Conservation (phyloP, 352 stramenopile genomes). For the Pythium pyrilobum region DNA sequence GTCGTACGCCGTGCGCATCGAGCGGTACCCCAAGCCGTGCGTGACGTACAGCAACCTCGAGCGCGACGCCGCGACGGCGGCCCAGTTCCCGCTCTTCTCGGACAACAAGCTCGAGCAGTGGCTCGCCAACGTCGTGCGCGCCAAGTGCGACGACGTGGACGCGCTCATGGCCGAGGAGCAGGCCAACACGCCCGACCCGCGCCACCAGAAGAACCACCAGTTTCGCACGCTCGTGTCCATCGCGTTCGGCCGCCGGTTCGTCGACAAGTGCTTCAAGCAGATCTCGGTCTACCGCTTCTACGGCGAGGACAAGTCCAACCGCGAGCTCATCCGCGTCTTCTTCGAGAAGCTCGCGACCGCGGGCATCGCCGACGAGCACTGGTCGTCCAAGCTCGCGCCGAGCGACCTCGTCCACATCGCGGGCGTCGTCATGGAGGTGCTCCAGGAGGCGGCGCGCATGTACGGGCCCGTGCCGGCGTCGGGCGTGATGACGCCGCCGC, state of each 20-base stretch:
- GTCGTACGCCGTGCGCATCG: conserved; percentile 70
- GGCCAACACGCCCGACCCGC: conserved; percentile 35
- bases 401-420: conserved; percentile 52
- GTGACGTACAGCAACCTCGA: conserved; percentile 65
- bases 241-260: conserved; percentile 56
- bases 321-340: conserved; percentile 64
- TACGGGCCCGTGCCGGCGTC: conserved; percentile 38
- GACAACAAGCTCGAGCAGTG: conserved; percentile 76
- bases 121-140: conserved; percentile 51
- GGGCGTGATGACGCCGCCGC: conserved; percentile 26
- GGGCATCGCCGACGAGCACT: conserved; percentile 57
- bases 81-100: conserved; percentile 48
- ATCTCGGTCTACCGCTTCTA: conserved; percentile 61
- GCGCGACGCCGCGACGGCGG: conserved; percentile 19
- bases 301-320: conserved; percentile 69
- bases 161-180: conserved; percentile 50
- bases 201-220: conserved; percentile 65
- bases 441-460: conserved; percentile 68
- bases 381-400: conserved; percentile 31
- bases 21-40: conserved; percentile 74
- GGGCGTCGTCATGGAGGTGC: conserved; percentile 57
- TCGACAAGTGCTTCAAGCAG: conserved; percentile 68
- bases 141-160: conserved; percentile 43
- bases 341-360: conserved; percentile 80
- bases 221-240: conserved; percentile 67